phyloP scores from a whole-genome alignment of 352 stramenopile genomes.

The Elongisporangium prolatum region DNA sequence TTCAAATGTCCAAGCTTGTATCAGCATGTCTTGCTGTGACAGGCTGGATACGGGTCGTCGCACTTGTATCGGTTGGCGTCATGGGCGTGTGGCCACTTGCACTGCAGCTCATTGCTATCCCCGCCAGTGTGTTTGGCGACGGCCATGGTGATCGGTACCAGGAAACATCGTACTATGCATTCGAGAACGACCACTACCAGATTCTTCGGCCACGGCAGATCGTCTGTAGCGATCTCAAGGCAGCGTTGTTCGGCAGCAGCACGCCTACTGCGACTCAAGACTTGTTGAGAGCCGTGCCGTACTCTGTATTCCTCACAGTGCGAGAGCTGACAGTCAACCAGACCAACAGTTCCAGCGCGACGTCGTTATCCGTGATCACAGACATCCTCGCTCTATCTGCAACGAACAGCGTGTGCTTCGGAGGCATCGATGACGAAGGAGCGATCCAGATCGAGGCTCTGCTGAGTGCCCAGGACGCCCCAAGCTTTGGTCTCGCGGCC shows the following conservation, averaged over 20 bases:
- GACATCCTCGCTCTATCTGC: conserved; percentile 20
- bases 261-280: conserved; percentile 5
- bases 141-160: conserved; percentile 40
- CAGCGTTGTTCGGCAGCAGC: conserved; percentile 6
- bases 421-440: conserved; percentile 25
- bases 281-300: conserved; percentile 16
- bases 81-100: conserved; percentile 33
- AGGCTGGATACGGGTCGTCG: not conserved
- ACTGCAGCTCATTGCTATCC: conserved; percentile 21
- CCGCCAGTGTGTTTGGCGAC: conserved; percentile 32
- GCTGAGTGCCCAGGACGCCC: conserved; percentile 13
- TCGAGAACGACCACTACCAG: conserved; percentile 36
- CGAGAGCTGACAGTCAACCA: conserved; percentile 21
- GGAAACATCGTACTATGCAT: conserved; percentile 17
- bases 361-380: conserved; percentile 11
- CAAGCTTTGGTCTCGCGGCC: conserved; percentile 19
- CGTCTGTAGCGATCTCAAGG: conserved; percentile 19
- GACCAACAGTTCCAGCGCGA: conserved; percentile 7
- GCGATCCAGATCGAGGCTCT: conserved; percentile 28
- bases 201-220: conserved; percentile 18
- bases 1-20: too few species aligned
- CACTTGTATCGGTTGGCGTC: conserved; percentile 22
- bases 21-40: too few species aligned
- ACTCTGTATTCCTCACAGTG: conserved; percentile 13
- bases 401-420: conserved; percentile 22